A percentile compares a stretch with the other conserved stretches of the same genome.
phyloP scores from a whole-genome alignment of 805 yeast genomes.

The Monosporozyma servazzii region DNA sequence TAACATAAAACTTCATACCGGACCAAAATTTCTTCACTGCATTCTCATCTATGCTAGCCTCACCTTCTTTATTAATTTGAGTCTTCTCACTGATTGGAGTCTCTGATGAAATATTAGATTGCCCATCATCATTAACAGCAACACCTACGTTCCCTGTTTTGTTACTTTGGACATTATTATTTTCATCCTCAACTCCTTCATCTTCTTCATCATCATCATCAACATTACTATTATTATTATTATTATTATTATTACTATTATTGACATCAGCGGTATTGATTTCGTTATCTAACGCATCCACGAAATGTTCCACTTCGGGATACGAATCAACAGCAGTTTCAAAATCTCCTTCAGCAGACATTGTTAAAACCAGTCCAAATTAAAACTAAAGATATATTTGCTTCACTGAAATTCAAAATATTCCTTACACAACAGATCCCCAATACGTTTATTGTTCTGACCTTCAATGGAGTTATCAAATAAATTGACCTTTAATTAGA shows the following conservation, averaged over 20 bases:
- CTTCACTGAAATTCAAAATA: no score
- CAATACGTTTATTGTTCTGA: background rate
- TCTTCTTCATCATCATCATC: no score
- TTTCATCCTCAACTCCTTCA: no score
- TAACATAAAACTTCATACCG: constrained; percentile 17
- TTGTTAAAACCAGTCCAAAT: background rate
- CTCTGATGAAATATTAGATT: background rate
- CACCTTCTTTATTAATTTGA: background rate
- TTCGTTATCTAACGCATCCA: constrained; percentile 14
- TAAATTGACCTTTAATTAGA: background rate
- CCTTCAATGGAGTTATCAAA: background rate
- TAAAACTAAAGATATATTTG: no score
- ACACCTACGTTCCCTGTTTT: background rate
- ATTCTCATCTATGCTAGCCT: background rate
- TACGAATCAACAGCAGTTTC: constrained; percentile 18
- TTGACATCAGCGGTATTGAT: background rate
- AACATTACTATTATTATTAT: no score
- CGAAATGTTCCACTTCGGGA: constrained; percentile 9
- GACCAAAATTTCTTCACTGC: constrained; percentile 3
- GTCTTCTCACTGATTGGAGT: background rate
- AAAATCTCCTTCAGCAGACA: constrained; percentile 20
- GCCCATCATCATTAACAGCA: background rate
- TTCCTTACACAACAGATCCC: no score
- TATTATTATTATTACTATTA: background rate
- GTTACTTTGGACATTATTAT: no score